These are phyloP conservation scores for Auricularia auricula-judae DNA, from an alignment of 768 basidiomycete genomes.

Conservation along the genomic window DNA sequence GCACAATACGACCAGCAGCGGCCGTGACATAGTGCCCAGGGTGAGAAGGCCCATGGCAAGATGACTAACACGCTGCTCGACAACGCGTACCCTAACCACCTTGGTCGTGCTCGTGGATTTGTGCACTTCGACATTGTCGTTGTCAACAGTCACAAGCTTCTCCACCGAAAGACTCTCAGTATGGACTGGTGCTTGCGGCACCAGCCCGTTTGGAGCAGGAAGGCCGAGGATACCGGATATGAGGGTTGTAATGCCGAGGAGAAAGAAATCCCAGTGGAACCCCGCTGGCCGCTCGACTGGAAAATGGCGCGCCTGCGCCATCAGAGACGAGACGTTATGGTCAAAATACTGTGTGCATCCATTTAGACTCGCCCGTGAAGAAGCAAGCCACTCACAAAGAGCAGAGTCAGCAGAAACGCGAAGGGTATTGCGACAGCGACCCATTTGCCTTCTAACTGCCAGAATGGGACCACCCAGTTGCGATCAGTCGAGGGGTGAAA, in stretches of 20 bases:
- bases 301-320: slow-evolving; percentile 31
- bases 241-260: slow-evolving; percentile 31
- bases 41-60: slow-evolving; percentile 23
- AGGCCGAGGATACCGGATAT: slow-evolving; percentile 22
- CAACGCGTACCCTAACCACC: slow-evolving; percentile 13
- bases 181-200: slow-evolving; percentile 34
- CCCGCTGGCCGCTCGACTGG: slow-evolving; percentile 27
- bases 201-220: slow-evolving; percentile 27
- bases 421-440: slow-evolving; percentile 31
- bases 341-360: slow-evolving; percentile 22
- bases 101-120: not conserved
- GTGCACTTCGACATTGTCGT: slow-evolving; percentile 2
- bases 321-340: slow-evolving; percentile 27
- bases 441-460: slow-evolving; percentile 29
- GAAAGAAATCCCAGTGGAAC: slow-evolving; percentile 22
- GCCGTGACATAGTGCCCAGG: slow-evolving; percentile 1
- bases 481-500: slow-evolving; percentile 21
- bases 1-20: not conserved
- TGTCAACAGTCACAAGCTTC: not conserved
- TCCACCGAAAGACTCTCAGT: slow-evolving; percentile 11
- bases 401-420: slow-evolving; percentile 29
- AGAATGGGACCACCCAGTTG: slow-evolving; percentile 30
- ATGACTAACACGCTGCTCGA: slow-evolving; percentile 34
- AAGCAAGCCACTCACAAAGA: slow-evolving; percentile 16
- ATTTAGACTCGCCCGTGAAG: not conserved